phyloP scores from a whole-genome alignment of 2,329 filamentous ascomycete species.

The Mycosphaerella sp. region DNA sequence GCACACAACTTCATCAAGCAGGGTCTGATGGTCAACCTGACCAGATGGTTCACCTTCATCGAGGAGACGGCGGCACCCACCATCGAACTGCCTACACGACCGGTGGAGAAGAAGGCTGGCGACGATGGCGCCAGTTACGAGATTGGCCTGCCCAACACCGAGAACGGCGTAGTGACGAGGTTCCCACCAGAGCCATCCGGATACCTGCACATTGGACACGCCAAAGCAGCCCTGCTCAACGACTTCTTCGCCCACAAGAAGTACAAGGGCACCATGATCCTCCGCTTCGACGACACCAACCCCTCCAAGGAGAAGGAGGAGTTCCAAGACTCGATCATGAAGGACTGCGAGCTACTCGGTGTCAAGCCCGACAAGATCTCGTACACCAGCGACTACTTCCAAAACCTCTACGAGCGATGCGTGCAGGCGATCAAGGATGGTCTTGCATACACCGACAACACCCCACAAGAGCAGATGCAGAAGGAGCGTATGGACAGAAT shows the following conservation, averaged over 20 bases:
- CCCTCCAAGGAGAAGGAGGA: slow-evolving; percentile 96
- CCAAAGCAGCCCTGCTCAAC: slow-evolving; percentile 87
- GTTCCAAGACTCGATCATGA: slow-evolving; percentile 86
- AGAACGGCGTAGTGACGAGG: slow-evolving; percentile 82
- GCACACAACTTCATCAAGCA: slow-evolving; percentile 74
- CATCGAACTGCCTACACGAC: slow-evolving; percentile 46
- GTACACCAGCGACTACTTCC: slow-evolving; percentile 94
- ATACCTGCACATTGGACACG: slow-evolving; percentile 92
- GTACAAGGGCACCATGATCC: slow-evolving; percentile 82
- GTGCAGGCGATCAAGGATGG: slow-evolving; percentile 79
- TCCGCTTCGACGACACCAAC: slow-evolving; percentile 97
- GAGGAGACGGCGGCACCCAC: slow-evolving; percentile 69
- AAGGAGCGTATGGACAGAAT: slow-evolving; percentile 78
- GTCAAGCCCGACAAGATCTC: slow-evolving; percentile 81
- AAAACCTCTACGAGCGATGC: slow-evolving; percentile 81
- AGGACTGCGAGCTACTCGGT: slow-evolving; percentile 86
- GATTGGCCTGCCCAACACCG: slow-evolving; percentile 75
- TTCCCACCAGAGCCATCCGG: slow-evolving; percentile 95
- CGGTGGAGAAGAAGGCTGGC: slow-evolving; percentile 45
- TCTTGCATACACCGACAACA: slow-evolving; percentile 91
- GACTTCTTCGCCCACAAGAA: slow-evolving; percentile 95
- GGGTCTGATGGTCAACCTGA: slow-evolving; percentile 67
- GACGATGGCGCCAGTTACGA: slow-evolving; percentile 84
- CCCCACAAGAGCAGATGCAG: slow-evolving; percentile 80
- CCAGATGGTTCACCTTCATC: slow-evolving; percentile 81